Evolutionary conservation across 2,329 filamentous ascomycete species (phyloP), one percentile per base, ranked within the genome.

Genomic region (Botrytis medusae): DNA sequence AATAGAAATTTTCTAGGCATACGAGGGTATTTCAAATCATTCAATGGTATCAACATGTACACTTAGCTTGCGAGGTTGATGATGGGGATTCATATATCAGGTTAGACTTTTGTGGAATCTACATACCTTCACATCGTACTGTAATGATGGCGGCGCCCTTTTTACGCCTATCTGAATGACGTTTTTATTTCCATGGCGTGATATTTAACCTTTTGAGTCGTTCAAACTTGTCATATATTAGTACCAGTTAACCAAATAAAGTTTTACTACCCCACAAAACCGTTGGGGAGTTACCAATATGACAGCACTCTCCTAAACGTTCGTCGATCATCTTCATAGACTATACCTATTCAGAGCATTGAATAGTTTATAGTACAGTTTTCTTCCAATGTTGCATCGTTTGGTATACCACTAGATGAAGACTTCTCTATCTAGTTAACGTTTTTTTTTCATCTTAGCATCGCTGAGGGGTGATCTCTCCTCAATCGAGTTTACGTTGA

Each of bases 381-480:
- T 0, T n/a, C 12, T 54, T n/a, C 48, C 48, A 16, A 54, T 12
- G 6, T 54, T 54, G 16, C 25, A n/a, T 54, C 48, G 48, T 54
- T n/a, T 16, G 25, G 25, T 16, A 16, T 54, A 54, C 12, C 12
- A n/a, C 25, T n/a, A n/a, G 25, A 54, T 16, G 25, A 16, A 54
- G 5, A 54, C n/a, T 14, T 54, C 5, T 54, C 25, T 54, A 12
- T 5, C 25, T n/a, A 25, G 14, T n/a, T 14, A 54, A 54, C 12
- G n/a, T 12, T 54, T 14, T 7, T 5, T 16, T n/a, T n/a, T 12
- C 12, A n/a, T 16, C 0, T n/a, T n/a, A 16, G 25, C 7, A n/a
- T 51, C n/a, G 7, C 48, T 51, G 48, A 51, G 2, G 48, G 48
- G 48, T 54, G 48, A n/a, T 54, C 48, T 54, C 48, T 16, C 5